Evolutionary conservation across 164 flowering plant genomes (phyloP).

Genomic region (Berberis vulgaris): DNA sequence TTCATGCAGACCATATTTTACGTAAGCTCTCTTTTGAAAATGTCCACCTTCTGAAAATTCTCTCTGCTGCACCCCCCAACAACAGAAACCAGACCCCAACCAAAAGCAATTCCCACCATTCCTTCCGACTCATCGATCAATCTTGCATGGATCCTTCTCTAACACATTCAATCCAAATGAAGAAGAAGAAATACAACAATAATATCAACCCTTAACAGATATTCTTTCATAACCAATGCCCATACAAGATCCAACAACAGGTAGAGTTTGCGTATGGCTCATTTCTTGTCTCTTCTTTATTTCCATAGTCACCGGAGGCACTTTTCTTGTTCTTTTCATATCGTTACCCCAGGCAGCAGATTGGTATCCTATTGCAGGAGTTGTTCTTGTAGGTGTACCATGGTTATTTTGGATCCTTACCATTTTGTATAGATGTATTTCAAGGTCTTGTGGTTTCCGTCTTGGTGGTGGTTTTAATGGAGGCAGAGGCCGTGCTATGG

Average conservation of each 20-base stretch:
- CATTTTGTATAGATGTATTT: constrained; percentile 22
- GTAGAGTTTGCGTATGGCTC: constrained; percentile 26
- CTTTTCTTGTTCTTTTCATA: constrained; percentile 23
- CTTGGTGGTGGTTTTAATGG: not conserved
- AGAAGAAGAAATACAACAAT: not conserved
- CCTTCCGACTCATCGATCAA: not conserved
- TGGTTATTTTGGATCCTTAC: constrained; percentile 44
- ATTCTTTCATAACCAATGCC: constrained; percentile 20
- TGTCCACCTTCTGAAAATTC: constrained; percentile 8
- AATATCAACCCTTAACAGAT: not conserved
- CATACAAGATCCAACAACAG: constrained; percentile 19
- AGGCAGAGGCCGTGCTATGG: not conserved
- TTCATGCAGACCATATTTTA: not conserved
- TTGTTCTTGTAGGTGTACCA: constrained; percentile 32
- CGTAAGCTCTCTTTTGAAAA: constrained; percentile 9
- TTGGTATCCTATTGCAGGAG: constrained; percentile 28
- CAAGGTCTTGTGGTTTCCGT: constrained; percentile 10
- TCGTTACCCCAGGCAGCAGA: constrained; percentile 5
- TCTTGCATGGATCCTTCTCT: constrained; percentile 2
- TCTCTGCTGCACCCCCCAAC: not conserved
- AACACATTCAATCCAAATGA: constrained; percentile 5
- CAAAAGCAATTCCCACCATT: not conserved
- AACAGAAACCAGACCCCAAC: not conserved
- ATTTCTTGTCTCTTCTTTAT: constrained; percentile 13
- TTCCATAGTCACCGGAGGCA: constrained; percentile 22